Base-by-base conservation (phyloP, 1,284 basidiomycete species). In the Golubevia pallescens region DNA sequence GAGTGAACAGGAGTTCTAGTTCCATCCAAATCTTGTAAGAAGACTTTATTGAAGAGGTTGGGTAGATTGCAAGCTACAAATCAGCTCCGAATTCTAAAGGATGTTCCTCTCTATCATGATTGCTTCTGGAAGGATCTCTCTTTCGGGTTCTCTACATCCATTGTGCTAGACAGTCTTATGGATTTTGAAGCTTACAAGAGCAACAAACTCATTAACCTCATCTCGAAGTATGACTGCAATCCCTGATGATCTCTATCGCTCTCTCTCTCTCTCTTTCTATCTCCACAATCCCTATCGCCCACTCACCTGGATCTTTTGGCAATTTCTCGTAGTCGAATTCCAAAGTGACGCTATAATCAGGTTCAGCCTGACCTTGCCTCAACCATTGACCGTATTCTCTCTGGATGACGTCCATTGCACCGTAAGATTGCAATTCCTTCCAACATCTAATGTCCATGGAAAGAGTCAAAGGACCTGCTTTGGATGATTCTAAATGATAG, bases 361-460 rank as follows among this genome's bases (percentile, higher is more conserved):
- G 88, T 86, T 97, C 95, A 14, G 87, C 86, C 69, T 87, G 75
- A 2, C 69, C 63, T 19, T 88, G 79, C 65, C 89, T 87, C 60
- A 95, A 86, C 77, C 93, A 89, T 0, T 89, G 85, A 2, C 93
- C 93, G 82, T 98, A 99, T 86, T 97, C 93, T 61, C 93, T 89
- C 83, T 89, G 87, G 68, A 99, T 88, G 58, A 96, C 87, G 58
- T 94, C 91, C 42, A 91, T 81, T 0, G 94, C 96, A 63, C 96
- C 97, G 78, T 93, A 95, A 70, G 90, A 89, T 51, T 92, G 91
- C 51, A 99, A 90, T 85, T 99, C 94, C 68, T 92, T 89, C 96
- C 96, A 99, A 88, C 97, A 99, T 58, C 81, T 78, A 74, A 99
- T 95, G 86, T 92, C 92, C 94, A 99, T 99, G 42, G 95, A 97